Conservation (phyloP, 768 basidiomycete species). For the Russula brevipes region DNA sequence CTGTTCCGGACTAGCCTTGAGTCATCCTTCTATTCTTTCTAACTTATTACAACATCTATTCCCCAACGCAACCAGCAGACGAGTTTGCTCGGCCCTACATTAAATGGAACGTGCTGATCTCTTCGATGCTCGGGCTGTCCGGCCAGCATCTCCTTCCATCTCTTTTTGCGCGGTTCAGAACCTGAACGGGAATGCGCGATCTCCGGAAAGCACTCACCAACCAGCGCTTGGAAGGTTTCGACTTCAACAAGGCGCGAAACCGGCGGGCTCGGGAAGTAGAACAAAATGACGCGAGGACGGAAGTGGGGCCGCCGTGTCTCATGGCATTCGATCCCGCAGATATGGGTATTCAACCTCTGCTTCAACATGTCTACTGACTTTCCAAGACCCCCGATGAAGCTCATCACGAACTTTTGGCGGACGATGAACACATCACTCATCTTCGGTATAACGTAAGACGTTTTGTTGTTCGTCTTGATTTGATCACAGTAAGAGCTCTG, state of each 20-base stretch:
- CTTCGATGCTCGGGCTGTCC: not conserved
- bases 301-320: no score
- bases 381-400: not conserved
- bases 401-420: not conserved
- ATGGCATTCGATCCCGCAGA: no score
- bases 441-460: not conserved
- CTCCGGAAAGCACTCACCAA: not conserved
- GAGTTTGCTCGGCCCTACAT: not conserved
- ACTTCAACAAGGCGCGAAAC: not conserved
- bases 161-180: not conserved
- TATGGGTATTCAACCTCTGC: no score
- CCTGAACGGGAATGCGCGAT: not conserved
- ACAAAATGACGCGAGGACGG: no score
- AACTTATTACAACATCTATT: not conserved
- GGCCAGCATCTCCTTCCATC: not conserved
- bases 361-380: no score
- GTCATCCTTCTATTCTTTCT: not conserved
- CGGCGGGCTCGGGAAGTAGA: not conserved
- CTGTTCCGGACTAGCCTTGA: not conserved
- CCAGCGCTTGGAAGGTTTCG: not conserved
- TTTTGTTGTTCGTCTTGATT: no score
- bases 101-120: not conserved
- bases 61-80: no score
- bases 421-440: conserved; percentile 4
- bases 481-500: not conserved